Percentiles rank a stretch among this genome's conserved stretches.
phyloP scores from a whole-genome alignment of 1,284 basidiomycete species.

The Pholiota adiposa region DNA sequence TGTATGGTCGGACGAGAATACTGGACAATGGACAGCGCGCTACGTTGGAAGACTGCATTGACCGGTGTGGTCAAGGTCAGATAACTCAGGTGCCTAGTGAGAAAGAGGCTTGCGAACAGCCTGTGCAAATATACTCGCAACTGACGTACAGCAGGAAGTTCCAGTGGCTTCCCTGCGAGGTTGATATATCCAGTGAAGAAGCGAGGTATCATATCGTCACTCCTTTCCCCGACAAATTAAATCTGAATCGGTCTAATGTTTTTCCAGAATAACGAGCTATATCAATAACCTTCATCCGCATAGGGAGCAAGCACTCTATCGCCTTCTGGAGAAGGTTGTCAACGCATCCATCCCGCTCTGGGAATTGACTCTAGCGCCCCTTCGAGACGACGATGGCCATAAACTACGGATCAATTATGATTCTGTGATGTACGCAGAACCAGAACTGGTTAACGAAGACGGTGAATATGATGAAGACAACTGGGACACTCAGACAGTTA shows the following conservation, averaged over 20 bases:
- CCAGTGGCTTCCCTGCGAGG: constrained; percentile 31
- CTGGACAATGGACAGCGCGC: constrained; percentile 23
- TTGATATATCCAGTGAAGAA: constrained; percentile 22
- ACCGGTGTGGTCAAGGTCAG: constrained; percentile 13
- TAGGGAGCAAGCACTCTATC: constrained; percentile 31
- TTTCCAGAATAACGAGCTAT: constrained; percentile 34
- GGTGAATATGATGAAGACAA: background rate
- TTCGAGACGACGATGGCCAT: too few species aligned
- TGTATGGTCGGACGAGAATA: constrained; percentile 35
- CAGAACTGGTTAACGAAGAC: background rate
- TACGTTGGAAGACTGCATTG: constrained; percentile 25
- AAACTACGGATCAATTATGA: too few species aligned
- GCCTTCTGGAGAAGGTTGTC: constrained; percentile 35
- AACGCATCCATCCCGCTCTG: constrained; percentile 40
- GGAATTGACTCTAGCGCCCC: constrained; percentile 34
- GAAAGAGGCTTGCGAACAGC: background rate
- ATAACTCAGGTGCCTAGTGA: background rate
- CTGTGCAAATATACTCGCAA: background rate
- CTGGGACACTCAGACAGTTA: constrained; percentile 13
- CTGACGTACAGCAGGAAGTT: constrained; percentile 26
- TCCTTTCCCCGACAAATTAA: too few species aligned
- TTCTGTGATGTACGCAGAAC: too few species aligned
- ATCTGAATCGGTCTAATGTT: too few species aligned
- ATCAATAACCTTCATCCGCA: constrained; percentile 40
- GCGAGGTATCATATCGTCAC: background rate